Evolutionary conservation across 345 rosid species (phyloP), one percentile per base, ranked within the genome.

Genomic region (Isatis tinctoria): DNA sequence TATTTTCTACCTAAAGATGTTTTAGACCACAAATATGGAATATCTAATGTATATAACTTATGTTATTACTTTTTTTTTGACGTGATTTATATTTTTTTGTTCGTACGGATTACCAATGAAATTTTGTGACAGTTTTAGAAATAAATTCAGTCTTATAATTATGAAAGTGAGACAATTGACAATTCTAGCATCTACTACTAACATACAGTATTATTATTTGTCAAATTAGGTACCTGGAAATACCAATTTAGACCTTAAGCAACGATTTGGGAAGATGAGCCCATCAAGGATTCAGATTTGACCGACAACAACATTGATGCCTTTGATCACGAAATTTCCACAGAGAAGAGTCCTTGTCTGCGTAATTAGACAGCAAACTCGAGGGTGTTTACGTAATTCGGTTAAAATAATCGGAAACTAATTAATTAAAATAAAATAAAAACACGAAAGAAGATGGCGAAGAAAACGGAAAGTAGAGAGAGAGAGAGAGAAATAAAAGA

Each of bases 401-500:
- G 0, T 4, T 53, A 22, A 28, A 36, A 44, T 2, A 8, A 60
- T 52, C 1, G 17, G 39, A 60, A 43, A 13, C 12, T 6, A 57
- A 13, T 17, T 6, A 57, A 13, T n/a, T 8, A 3, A 33, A 70
- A 22, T 22, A 1, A 10, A 36, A n/a, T n/a, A 41, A 37, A 53
- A 52, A 48, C 0, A 27, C 43, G n/a, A 75, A 63, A 48, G 54
- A 56, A 43, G 69, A 61, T 57, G 75, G 77, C 77, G 82, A 53
- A 51, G 72, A 79, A 56, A 81, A 80, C 76, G 84, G 83, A 79
- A 83, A 80, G 84, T 51, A 51, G 61, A 69, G 45, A 67, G 37
- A 56, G 7, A 72, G 47, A 67, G 17, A 64, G 27, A 65, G 1
- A 10, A 22, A 24, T 13, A 16, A 68, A 41, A 65, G 54, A 40